phyloP scores from a whole-genome alignment of 116 monocot species.

The Phalaenopsis hybrid region DNA sequence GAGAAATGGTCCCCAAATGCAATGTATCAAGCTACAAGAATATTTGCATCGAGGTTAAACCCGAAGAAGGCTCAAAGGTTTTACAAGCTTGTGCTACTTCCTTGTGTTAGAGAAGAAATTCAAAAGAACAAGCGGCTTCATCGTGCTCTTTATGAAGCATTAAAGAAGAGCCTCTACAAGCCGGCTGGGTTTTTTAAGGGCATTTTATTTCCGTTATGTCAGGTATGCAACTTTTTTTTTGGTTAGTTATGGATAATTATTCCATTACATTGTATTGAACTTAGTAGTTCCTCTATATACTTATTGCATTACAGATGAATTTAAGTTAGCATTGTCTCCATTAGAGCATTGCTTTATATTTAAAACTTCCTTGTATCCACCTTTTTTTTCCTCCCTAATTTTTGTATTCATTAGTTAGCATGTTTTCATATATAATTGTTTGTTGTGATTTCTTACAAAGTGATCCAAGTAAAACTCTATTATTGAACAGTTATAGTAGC shows the following conservation, averaged over 20 bases:
- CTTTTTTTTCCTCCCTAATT: background rate
- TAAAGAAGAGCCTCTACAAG: conserved; percentile 91
- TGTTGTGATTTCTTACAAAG: background rate
- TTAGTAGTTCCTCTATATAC: background rate
- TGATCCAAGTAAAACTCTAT: background rate
- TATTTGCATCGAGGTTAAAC: conserved; percentile 81
- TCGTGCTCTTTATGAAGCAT: conserved; percentile 81
- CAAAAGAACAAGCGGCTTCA: conserved; percentile 86
- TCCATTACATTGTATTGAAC: background rate
- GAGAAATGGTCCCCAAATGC: conserved; percentile 93
- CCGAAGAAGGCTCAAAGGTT: conserved; percentile 59
- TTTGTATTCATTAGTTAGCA: background rate
- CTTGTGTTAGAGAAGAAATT: conserved; percentile 85
- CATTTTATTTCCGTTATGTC: conserved; percentile 80
- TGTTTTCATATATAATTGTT: background rate
- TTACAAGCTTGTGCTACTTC: conserved; percentile 75
- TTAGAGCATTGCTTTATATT: background rate
- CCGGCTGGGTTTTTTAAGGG: conserved; percentile 96
- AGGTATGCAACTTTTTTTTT: conserved; percentile 39
- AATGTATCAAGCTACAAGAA: conserved; percentile 85
- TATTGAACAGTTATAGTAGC: background rate
- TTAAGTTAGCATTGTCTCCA: background rate
- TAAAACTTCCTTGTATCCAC: background rate
- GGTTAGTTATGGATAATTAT: background rate
- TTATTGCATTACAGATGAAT: background rate